Conservation (phyloP, 192 early-diverging fungal genomes). For the Phycomyces blakesleeanus region DNA sequence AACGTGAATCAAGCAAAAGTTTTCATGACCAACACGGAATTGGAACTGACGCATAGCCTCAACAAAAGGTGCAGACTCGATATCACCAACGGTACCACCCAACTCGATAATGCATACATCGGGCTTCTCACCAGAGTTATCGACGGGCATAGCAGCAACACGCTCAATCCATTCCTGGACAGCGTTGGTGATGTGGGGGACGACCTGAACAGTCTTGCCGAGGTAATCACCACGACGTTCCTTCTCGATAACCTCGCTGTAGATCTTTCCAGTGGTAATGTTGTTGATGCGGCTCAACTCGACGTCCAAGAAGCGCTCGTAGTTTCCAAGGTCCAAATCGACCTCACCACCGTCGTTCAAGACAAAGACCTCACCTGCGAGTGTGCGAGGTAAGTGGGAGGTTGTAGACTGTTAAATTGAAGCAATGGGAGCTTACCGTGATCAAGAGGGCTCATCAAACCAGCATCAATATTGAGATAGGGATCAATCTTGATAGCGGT, state of each 20-base stretch:
- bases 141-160: slow-evolving; percentile 86
- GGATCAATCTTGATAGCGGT: slow-evolving; percentile 99
- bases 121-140: slow-evolving; percentile 73
- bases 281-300: slow-evolving; percentile 95
- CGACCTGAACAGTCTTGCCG: slow-evolving; percentile 98
- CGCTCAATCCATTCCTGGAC: slow-evolving; percentile 99
- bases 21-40: slow-evolving; percentile 97
- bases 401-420: slow-evolving; percentile 2
- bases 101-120: slow-evolving; percentile 98
- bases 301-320: slow-evolving; percentile 96
- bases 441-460: slow-evolving; percentile 93
- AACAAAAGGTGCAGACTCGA: slow-evolving; percentile 98
- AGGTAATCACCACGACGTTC: slow-evolving; percentile 93
- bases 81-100: slow-evolving; percentile 98
- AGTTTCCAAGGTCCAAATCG: slow-evolving; percentile 98
- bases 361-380: slow-evolving; percentile 93
- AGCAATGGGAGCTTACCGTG: slow-evolving; percentile 61
- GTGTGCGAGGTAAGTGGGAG: no score
- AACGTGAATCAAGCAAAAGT: slow-evolving; percentile 97
- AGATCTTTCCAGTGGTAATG: slow-evolving; percentile 99
- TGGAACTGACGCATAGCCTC: slow-evolving; percentile 99
- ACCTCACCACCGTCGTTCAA: slow-evolving; percentile 98
- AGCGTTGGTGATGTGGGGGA: slow-evolving; percentile 95
- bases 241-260: slow-evolving; percentile 91
- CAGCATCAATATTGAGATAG: slow-evolving; percentile 99